These are phyloP conservation scores for Xylaria venustula DNA, from an alignment of 495 filamentous ascomycete genomes.

Conservation along the genomic window DNA sequence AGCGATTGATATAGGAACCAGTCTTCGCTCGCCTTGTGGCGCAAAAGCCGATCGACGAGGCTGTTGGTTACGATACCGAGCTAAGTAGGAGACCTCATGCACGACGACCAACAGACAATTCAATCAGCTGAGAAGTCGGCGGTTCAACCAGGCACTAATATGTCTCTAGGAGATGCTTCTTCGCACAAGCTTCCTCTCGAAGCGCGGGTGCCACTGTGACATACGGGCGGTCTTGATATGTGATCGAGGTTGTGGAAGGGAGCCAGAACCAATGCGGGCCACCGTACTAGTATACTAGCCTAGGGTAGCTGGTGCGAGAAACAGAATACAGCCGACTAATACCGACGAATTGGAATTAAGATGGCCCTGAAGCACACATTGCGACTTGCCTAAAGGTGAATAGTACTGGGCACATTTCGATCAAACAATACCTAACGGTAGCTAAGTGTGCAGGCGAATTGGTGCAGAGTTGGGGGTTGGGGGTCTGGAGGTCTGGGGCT, in stretches of 20 bases:
- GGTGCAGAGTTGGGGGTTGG: neutral
- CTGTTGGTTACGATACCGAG: neutral
- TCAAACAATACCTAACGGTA: neutral
- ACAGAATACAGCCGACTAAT: neutral
- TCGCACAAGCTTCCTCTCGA: neutral
- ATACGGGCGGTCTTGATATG: neutral
- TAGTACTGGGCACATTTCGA: slow-evolving; percentile 3
- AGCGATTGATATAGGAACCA: slow-evolving; percentile 5
- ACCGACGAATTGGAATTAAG: neutral
- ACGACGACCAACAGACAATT: slow-evolving; percentile 1
- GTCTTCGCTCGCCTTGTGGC: neutral
- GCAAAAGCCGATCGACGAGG: neutral
- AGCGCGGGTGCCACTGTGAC: slow-evolving; percentile 11
- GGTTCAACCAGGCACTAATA: neutral
- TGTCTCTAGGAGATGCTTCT: neutral
- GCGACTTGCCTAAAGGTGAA: slow-evolving; percentile 12
- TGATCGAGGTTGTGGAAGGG: neutral
- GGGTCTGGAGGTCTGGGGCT: neutral
- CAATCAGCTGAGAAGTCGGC: neutral
- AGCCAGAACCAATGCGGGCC: slow-evolving; percentile 1
- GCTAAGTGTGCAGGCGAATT: neutral
- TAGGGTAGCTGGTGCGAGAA: no score
- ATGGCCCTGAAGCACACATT: neutral
- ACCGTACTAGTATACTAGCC: neutral
- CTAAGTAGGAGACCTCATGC: neutral